These are phyloP conservation scores for Xylogone sp. DNA, from an alignment of 2,329 filamentous ascomycete genomes.

Conservation along the genomic window DNA sequence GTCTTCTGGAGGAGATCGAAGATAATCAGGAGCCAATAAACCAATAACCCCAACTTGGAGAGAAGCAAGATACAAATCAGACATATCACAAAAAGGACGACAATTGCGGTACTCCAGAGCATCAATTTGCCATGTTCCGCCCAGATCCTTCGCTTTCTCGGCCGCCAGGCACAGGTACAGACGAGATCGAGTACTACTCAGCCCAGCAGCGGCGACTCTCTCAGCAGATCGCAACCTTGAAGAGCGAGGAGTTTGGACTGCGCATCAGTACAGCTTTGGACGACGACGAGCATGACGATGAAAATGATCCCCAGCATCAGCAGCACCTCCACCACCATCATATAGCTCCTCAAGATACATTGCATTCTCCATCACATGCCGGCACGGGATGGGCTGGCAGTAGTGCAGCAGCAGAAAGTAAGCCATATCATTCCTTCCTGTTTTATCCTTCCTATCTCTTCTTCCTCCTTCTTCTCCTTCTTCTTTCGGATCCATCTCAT, in stretches of 20 bases:
- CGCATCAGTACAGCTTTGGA: neutral
- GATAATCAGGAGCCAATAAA: neutral
- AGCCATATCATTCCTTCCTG: neutral
- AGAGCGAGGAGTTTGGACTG: neutral
- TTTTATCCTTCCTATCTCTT: neutral
- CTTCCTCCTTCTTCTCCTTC: neutral
- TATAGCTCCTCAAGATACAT: too few species aligned
- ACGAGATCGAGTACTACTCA: neutral
- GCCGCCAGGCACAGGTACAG: neutral
- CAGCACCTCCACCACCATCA: too few species aligned
- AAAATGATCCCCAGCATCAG: neutral
- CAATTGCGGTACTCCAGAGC: too few species aligned
- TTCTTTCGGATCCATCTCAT: neutral
- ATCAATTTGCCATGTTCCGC: neutral
- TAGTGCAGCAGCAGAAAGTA: neutral
- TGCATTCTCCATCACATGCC: neutral
- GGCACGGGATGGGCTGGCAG: neutral
- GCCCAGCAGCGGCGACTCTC: neutral
- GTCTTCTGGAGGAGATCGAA: neutral
- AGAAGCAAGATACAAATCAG: neutral
- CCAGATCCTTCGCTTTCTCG: neutral
- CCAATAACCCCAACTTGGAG: neutral
- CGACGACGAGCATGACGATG: neutral
- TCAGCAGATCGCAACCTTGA: neutral
- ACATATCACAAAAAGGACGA: neutral